Conservation (phyloP, 2,329 filamentous ascomycete species). For the Epicoccum nigrum region DNA sequence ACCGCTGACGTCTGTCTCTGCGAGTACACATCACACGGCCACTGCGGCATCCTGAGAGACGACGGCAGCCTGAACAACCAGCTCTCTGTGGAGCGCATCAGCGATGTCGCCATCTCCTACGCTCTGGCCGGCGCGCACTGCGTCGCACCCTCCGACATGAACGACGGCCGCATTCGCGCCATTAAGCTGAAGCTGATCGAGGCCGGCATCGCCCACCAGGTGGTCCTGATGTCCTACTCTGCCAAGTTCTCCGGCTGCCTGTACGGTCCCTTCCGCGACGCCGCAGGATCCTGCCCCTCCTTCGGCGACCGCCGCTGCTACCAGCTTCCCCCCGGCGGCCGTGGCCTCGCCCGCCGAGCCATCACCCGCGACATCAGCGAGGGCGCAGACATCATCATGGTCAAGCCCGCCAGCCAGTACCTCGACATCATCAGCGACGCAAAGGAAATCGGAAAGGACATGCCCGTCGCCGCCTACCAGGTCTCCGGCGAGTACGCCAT, state of each 20-base stretch:
- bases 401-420: conserved; percentile 95
- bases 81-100: conserved; percentile 91
- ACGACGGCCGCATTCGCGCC: conserved; percentile 93
- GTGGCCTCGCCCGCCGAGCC: conserved; percentile 87
- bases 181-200: conserved; percentile 99
- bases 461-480: conserved; percentile 95
- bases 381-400: conserved; percentile 98
- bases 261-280: conserved; percentile 96
- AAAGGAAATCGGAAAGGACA: conserved; percentile 88
- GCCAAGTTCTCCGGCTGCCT: conserved; percentile 97
- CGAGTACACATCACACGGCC: conserved; percentile 97
- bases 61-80: conserved; percentile 93
- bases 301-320: conserved; percentile 98
- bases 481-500: conserved; percentile 97
- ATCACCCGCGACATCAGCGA: conserved; percentile 90
- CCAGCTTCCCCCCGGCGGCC: conserved; percentile 89
- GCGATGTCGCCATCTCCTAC: conserved; percentile 96
- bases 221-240: conserved; percentile 95
- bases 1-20: conserved; percentile 94
- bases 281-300: conserved; percentile 85
- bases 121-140: conserved; percentile 96
- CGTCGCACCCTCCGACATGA: conserved; percentile 98
- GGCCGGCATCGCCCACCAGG: conserved; percentile 87
- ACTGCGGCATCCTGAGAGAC: conserved; percentile 93
- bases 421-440: conserved; percentile 97